Conservation (phyloP, 2,329 filamentous ascomycete genomes). For the Onygenales sp. region DNA sequence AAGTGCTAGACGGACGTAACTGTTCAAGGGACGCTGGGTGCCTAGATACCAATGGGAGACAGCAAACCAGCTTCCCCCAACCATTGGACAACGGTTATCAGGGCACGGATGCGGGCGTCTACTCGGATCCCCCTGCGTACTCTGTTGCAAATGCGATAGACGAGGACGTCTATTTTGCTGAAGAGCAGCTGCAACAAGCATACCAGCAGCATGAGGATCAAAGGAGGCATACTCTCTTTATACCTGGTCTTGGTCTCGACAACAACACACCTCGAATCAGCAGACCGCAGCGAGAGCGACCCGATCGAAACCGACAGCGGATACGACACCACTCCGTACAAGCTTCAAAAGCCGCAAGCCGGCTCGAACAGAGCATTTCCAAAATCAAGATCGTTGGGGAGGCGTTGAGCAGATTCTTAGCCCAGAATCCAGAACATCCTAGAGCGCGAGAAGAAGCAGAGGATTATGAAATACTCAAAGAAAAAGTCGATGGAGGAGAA, state of each 20-base stretch:
- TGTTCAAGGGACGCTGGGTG: neutral
- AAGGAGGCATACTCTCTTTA: neutral
- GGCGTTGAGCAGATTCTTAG: constrained; percentile 2
- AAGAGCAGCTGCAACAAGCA: neutral
- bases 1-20: neutral
- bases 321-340: neutral
- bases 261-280: too few species aligned
- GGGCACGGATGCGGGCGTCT: neutral
- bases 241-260: neutral
- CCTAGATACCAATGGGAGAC: neutral
- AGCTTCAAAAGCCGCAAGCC: neutral
- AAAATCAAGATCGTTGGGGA: neutral
- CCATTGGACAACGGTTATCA: too few species aligned
- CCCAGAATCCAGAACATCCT: neutral
- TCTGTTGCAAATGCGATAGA: neutral
- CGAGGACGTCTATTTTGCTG: neutral
- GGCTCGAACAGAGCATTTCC: neutral
- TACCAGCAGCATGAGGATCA: neutral
- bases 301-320: neutral
- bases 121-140: too few species aligned
- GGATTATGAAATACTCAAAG: constrained; percentile 3
- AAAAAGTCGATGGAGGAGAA: neutral
- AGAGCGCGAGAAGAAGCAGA: neutral
- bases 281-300: neutral
- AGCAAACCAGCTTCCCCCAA: neutral